Base-by-base conservation (phyloP, 768 basidiomycete genomes). In the Phaffia tasmanica region DNA sequence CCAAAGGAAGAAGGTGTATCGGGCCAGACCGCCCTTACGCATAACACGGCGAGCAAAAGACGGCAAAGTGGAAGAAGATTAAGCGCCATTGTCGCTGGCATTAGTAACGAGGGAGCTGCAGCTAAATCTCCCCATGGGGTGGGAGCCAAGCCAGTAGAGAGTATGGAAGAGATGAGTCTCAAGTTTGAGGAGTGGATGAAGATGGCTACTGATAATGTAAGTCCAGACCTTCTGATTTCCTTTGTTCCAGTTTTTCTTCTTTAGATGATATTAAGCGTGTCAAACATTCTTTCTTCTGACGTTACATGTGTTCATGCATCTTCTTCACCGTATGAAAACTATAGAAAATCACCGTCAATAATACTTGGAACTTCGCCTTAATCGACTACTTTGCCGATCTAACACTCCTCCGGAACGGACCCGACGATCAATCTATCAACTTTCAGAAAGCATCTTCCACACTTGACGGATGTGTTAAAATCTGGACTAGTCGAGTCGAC, bases 151-250 rank as follows among this genome's bases (percentile, higher is more conserved):
- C 47, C 19, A 42, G 32, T 42, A 42, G 66, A 67, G 56, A 69
- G 61, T 46, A 77, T 86, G 70, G 88, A 93, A 70, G 82, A 91
- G n/a, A 88, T 89, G 83, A 89, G 81, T 77, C 86, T 85, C 49
- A 95, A 92, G 72, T 95, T 86, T 73, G 95, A 99, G 75, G 92
- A 98, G 77, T 98, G 95, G 95, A 98, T 99, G 94, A 98, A 98
- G 80, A 85, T 98, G 85, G 92, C 93, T 1, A 98, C 94, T 2
- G 94, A 98, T 75, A 98, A 98, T 77, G 95, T 97, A 74, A 72
- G 84, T 79, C 46, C 55, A 27, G 9, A 14, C 42, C 54, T 29
- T 30, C 61, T 50, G 8, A 62, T 42, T 59, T 53, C 53, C 18
- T 56, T 27, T 30, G 23, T 30, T 23, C 35, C 57, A 27, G 14